phyloP scores from a whole-genome alignment of 257 asterid species.

The Solanum virginianum region DNA sequence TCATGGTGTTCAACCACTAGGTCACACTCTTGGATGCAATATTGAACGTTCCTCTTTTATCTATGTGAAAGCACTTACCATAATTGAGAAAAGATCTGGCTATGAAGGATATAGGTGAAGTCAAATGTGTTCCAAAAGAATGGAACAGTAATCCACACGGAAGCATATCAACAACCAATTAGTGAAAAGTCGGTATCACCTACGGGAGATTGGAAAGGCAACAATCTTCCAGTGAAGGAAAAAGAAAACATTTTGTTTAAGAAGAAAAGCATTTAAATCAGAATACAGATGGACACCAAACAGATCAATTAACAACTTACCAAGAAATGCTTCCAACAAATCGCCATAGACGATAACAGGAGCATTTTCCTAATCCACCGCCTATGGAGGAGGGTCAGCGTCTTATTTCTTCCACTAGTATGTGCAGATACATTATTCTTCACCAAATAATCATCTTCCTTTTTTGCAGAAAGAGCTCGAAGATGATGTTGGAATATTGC shows the following conservation, averaged over 20 bases:
- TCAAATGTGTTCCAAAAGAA: background rate
- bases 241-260: background rate
- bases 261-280: background rate
- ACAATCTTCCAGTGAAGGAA: background rate
- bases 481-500: conserved; percentile 41
- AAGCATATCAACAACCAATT: background rate
- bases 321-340: conserved; percentile 57
- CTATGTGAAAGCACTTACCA: background rate
- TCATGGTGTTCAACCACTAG: background rate
- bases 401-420: background rate
- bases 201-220: background rate
- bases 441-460: conserved; percentile 48
- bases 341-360: conserved; percentile 32
- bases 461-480: conserved; percentile 66
- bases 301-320: conserved; percentile 15
- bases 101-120: background rate
- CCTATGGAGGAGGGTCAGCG: background rate
- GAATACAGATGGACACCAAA: background rate
- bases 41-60: background rate
- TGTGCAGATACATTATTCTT: conserved; percentile 8
- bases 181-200: background rate
- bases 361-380: conserved; percentile 61
- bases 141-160: background rate
- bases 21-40: background rate
- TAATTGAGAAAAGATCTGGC: background rate